These are phyloP conservation scores for Coniochaeta ligniaria DNA, from an alignment of 2,329 filamentous ascomycete species.

Conservation along the genomic window DNA sequence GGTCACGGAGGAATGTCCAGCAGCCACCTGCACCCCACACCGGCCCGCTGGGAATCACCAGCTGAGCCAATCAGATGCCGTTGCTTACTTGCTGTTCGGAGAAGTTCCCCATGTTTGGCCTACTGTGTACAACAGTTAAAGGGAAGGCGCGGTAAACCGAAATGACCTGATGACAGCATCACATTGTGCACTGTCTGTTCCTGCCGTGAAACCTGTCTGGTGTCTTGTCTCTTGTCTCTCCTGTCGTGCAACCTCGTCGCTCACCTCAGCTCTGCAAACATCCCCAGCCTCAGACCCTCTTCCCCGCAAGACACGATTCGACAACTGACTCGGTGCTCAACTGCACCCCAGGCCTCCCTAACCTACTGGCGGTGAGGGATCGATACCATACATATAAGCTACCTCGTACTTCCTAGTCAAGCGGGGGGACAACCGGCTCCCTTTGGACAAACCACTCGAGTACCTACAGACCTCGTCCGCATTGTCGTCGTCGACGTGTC, in stretches of 20 bases:
- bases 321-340: no score
- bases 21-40: not conserved
- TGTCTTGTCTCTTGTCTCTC: no score
- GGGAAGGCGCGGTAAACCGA: not conserved
- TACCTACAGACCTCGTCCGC: no score
- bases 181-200: no score
- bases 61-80: not conserved
- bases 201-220: no score
- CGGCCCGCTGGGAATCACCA: not conserved
- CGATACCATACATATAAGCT: not conserved
- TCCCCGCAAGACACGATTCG: not conserved
- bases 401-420: not conserved
- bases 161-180: not conserved
- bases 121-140: not conserved
- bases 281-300: not conserved
- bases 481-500: not conserved
- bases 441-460: no score
- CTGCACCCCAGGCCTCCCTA: not conserved
- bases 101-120: not conserved
- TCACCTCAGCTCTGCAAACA: not conserved
- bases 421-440: not conserved
- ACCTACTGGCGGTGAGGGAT: not conserved
- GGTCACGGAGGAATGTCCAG: not conserved
- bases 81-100: not conserved
- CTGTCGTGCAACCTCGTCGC: not conserved